Percentiles rank a stretch among this genome's conserved stretches.
phyloP scores from a whole-genome alignment of 305 asterid species.

The Caryopteris hybrid region DNA sequence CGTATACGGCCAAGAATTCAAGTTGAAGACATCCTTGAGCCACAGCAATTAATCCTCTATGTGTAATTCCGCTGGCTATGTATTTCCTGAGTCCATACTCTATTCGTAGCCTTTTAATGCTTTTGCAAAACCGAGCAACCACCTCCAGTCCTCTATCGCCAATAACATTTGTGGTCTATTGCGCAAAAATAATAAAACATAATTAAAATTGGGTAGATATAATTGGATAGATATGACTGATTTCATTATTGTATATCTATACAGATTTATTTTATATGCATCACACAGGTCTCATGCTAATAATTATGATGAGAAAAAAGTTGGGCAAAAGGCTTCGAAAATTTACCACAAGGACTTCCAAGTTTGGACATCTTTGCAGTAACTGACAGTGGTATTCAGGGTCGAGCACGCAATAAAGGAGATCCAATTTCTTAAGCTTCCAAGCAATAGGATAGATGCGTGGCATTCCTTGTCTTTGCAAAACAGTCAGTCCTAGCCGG shows the following conservation, averaged over 20 bases:
- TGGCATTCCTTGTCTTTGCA: constrained; percentile 69
- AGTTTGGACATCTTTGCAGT: constrained; percentile 66
- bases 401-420: constrained; percentile 76
- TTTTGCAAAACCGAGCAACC: constrained; percentile 60
- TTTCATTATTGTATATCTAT: no score
- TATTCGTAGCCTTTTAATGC: constrained; percentile 69
- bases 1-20: no score
- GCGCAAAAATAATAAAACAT: not conserved
- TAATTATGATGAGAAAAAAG: constrained; percentile 4
- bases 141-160: constrained; percentile 91
- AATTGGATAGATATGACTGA: no score
- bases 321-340: constrained; percentile 8
- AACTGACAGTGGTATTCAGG: constrained; percentile 83
- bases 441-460: constrained; percentile 68
- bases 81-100: no score
- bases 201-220: no score
- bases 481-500: constrained; percentile 61
- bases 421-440: constrained; percentile 71
- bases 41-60: no score
- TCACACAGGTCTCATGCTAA: no score
- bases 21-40: no score
- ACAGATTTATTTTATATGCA: no score
- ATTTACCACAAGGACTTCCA: constrained; percentile 85
- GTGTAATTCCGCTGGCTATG: no score
- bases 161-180: constrained; percentile 76